phyloP scores from a whole-genome alignment of 176 grass and related monocot genomes.

The Elaeis guineensis region DNA sequence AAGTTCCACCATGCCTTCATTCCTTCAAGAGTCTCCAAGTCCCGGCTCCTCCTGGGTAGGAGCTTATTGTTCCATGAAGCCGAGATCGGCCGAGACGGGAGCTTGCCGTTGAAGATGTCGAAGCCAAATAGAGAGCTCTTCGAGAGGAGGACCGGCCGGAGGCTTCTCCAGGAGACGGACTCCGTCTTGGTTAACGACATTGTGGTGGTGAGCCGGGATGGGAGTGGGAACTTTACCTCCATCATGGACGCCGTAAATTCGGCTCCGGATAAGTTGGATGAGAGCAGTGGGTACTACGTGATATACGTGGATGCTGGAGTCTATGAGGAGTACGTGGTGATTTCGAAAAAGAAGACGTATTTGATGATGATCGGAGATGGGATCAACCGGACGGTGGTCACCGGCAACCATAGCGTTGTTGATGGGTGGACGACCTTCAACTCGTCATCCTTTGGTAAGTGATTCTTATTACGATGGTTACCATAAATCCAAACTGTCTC shows the following conservation, averaged over 20 bases:
- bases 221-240: constrained; percentile 51
- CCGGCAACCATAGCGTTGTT: constrained; percentile 4
- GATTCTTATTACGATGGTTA: neutral
- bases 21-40: constrained; percentile 5
- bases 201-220: constrained; percentile 53
- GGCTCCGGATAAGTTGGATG: neutral
- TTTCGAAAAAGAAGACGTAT: constrained; percentile 12
- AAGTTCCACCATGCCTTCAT: constrained; percentile 21
- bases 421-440: constrained; percentile 24
- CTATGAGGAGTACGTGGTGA: constrained; percentile 14
- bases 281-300: constrained; percentile 51
- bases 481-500: neutral
- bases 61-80: constrained; percentile 27
- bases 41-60: constrained; percentile 2
- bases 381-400: constrained; percentile 4
- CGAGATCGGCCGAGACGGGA: constrained; percentile 8
- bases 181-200: constrained; percentile 25
- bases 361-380: constrained; percentile 26
- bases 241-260: constrained; percentile 10
- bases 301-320: constrained; percentile 11
- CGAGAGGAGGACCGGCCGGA: constrained; percentile 18
- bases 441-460: constrained; percentile 13
- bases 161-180: constrained; percentile 23
- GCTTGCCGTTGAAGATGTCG: constrained; percentile 35
- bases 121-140: constrained; percentile 13